Evolutionary conservation across 164 flowering plant species (phyloP).

Genomic region (Aristolochia contorta): DNA sequence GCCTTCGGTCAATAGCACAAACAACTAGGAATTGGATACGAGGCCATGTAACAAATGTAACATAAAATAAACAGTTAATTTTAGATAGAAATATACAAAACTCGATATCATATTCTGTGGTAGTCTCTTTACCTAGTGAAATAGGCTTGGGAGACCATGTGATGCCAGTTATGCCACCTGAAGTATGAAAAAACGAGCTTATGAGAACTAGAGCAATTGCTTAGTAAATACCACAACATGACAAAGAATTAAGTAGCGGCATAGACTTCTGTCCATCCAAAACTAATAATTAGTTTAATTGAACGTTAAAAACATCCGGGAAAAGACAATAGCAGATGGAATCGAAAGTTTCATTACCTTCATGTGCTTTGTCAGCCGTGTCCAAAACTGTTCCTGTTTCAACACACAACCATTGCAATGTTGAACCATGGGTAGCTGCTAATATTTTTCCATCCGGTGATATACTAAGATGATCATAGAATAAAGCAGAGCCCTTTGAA

Average conservation of each 20-base stretch:
- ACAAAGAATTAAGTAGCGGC: background rate
- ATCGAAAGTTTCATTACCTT: conserved; percentile 36
- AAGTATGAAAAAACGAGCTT: conserved; percentile 14
- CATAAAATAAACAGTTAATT: too few species aligned
- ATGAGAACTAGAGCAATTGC: background rate
- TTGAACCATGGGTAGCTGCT: conserved; percentile 75
- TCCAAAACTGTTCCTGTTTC: conserved; percentile 86
- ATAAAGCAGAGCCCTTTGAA: conserved; percentile 52
- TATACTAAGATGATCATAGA: conserved; percentile 74
- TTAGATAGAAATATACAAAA: too few species aligned
- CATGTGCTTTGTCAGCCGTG: conserved; percentile 89
- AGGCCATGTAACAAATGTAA: too few species aligned
- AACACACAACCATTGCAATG: conserved; percentile 72
- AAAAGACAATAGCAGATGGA: background rate
- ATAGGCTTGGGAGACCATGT: conserved; percentile 69
- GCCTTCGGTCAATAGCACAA: too few species aligned
- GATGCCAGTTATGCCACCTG: conserved; percentile 87
- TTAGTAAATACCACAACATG: background rate
- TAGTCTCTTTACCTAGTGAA: conserved; percentile 40
- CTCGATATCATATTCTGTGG: too few species aligned
- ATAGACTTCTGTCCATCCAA: background rate
- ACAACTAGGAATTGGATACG: too few species aligned
- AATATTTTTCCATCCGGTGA: conserved; percentile 88
- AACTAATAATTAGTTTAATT: too few species aligned
- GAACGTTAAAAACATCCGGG: too few species aligned